phyloP scores from a whole-genome alignment of 805 yeast species.

The Saturnispora sekii region DNA sequence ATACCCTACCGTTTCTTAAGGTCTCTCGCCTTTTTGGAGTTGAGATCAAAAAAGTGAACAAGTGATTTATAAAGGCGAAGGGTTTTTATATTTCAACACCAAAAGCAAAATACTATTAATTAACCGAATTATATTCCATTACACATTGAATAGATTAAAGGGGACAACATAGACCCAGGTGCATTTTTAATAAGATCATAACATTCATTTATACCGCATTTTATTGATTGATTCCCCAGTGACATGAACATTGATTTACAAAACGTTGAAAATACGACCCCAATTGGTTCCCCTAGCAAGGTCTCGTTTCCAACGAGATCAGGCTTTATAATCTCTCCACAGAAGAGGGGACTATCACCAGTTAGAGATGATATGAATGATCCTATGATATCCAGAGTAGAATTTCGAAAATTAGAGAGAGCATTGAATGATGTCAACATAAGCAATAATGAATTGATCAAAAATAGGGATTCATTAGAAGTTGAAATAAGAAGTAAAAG shows the following conservation, averaged over 20 bases:
- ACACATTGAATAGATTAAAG: too few relatives aligned
- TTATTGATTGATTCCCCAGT: too few relatives aligned
- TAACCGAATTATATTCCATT: too few relatives aligned
- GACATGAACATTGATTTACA: conserved; percentile 2
- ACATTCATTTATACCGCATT: neutral
- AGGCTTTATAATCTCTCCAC: neutral
- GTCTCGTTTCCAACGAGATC: too few relatives aligned
- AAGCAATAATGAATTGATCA: conserved; percentile 21
- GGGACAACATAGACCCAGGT: too few relatives aligned
- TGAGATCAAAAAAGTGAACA: too few relatives aligned
- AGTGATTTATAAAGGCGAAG: too few relatives aligned
- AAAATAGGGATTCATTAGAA: conserved; percentile 30
- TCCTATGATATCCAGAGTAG: conserved; percentile 5
- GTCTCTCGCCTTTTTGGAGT: too few relatives aligned
- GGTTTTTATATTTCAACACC: too few relatives aligned
- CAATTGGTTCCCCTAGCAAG: too few relatives aligned
- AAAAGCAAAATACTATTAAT: too few relatives aligned
- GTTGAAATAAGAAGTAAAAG: conserved; percentile 25
- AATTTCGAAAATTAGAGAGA: conserved; percentile 22
- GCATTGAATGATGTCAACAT: conserved; percentile 23
- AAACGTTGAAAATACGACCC: conserved; percentile 2
- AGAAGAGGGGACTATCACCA: neutral
- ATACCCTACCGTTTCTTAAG: too few relatives aligned
- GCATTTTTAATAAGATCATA: neutral
- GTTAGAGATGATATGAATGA: conserved; percentile 1